phyloP scores from a whole-genome alignment of 768 basidiomycete genomes.

The Trametes sanguinea region DNA sequence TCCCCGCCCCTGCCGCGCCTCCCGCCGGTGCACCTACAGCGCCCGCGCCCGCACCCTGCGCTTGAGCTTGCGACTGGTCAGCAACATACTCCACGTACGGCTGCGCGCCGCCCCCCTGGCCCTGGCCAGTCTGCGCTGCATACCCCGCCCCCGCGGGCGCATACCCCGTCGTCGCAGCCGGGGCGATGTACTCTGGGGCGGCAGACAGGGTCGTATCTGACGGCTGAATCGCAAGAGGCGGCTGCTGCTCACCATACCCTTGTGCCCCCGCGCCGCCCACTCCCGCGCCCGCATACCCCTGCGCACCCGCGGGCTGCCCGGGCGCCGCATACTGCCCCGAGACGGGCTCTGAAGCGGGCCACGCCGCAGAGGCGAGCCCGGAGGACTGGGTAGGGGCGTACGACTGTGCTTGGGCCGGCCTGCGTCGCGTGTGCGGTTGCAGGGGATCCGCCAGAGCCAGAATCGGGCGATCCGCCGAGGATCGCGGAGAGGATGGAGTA shows the following conservation, averaged over 20 bases:
- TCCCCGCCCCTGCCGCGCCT: too few species aligned
- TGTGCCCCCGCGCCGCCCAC: slow-evolving; percentile 1
- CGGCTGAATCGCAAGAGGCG: slow-evolving; percentile 35
- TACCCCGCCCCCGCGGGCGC: slow-evolving; percentile 5
- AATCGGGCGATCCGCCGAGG: slow-evolving; percentile 53
- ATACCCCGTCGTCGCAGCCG: slow-evolving; percentile 3
- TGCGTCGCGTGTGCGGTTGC: slow-evolving; percentile 17
- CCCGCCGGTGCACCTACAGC: neutral
- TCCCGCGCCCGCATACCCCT: slow-evolving; percentile 23
- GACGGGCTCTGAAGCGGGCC: slow-evolving; percentile 38
- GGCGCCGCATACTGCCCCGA: neutral
- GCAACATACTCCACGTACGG: slow-evolving; percentile 18
- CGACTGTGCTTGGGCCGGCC: slow-evolving; percentile 11
- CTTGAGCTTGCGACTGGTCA: slow-evolving; percentile 16
- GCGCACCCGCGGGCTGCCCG: neutral
- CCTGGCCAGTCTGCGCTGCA: neutral
- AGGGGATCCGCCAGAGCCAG: slow-evolving; percentile 26
- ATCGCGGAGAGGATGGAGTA: slow-evolving; percentile 94
- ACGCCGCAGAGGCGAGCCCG: slow-evolving; percentile 35
- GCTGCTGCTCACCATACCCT: slow-evolving; percentile 26
- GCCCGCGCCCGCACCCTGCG: slow-evolving; percentile 3
- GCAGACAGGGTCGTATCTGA: slow-evolving; percentile 36
- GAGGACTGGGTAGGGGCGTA: slow-evolving; percentile 24
- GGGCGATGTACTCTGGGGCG: slow-evolving; percentile 22
- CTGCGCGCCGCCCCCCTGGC: slow-evolving; percentile 4